phyloP scores from a whole-genome alignment of 495 filamentous ascomycete species.

The Acidomyces sp. region DNA sequence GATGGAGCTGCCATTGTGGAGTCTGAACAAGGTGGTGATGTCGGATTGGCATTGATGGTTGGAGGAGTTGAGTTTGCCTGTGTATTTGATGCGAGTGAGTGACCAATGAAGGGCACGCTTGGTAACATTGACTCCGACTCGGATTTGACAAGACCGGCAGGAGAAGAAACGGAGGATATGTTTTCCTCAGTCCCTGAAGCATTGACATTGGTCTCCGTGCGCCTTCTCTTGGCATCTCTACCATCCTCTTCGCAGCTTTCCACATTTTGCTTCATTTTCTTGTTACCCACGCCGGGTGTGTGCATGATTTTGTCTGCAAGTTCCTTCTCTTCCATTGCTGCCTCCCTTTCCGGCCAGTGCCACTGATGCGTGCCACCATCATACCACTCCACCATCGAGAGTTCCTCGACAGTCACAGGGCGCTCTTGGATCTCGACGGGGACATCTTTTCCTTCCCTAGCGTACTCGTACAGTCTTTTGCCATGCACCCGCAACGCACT shows the following conservation, averaged over 20 bases:
- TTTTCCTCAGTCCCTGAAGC: background rate
- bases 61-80: background rate
- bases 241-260: background rate
- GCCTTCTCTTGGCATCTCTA: slow-evolving; percentile 9
- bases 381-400: slow-evolving; percentile 79
- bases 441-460: slow-evolving; percentile 69
- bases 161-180: background rate
- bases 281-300: too few relatives aligned
- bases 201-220: slow-evolving; percentile 5
- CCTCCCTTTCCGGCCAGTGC: slow-evolving; percentile 62
- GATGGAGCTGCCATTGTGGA: background rate
- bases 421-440: slow-evolving; percentile 72
- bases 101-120: too few relatives aligned
- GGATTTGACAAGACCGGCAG: slow-evolving; percentile 20
- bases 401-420: slow-evolving; percentile 56
- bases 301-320: slow-evolving; percentile 53
- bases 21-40: too few relatives aligned
- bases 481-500: slow-evolving; percentile 86
- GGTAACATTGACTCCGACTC: background rate
- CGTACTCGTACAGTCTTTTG: slow-evolving; percentile 91
- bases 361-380: slow-evolving; percentile 65
- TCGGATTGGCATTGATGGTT: background rate
- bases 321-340: slow-evolving; percentile 53
- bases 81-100: too few relatives aligned
- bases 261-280: background rate